Percentiles rank a stretch among this genome's conserved stretches.
Evolutionary conservation across 2,329 filamentous ascomycete genomes (phyloP).

Genomic region (Fusarium solani-melongenae): DNA sequence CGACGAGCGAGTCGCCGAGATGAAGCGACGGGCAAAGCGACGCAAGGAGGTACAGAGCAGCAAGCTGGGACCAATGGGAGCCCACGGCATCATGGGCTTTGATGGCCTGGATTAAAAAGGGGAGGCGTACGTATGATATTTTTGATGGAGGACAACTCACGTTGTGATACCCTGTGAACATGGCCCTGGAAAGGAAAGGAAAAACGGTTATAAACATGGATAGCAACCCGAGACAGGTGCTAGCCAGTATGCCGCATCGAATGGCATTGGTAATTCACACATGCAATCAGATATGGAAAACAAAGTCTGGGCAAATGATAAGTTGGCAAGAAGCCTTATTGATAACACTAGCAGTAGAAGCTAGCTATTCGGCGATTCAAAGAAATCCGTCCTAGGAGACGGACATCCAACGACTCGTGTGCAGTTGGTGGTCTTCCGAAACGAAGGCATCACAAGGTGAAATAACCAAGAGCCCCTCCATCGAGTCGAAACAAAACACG

Average conservation of each 20-base stretch:
- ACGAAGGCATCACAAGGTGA: conserved; percentile 29
- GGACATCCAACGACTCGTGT: conserved; percentile 35
- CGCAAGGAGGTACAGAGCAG: conserved; percentile 55
- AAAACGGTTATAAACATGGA: not conserved
- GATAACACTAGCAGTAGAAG: conserved; percentile 11
- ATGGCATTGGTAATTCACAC: not conserved
- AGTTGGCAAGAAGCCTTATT: not conserved
- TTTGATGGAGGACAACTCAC: not conserved
- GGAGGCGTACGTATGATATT: not conserved
- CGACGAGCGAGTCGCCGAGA: conserved; percentile 48
- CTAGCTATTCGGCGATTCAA: conserved; percentile 19
- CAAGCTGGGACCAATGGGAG: conserved; percentile 61
- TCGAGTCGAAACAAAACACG: conserved; percentile 15
- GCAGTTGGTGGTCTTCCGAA: conserved; percentile 35
- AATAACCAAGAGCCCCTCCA: conserved; percentile 31
- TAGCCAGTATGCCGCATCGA: not conserved
- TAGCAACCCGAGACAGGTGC: not conserved
- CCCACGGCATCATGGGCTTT: conserved; percentile 63
- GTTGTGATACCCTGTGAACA: conserved; percentile 29
- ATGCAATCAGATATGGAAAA: not conserved
- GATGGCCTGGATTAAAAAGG: conserved; percentile 56
- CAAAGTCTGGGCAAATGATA: not conserved
- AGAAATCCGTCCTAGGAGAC: conserved; percentile 33
- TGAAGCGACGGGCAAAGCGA: conserved; percentile 59
- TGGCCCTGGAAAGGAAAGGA: not conserved